These are phyloP conservation scores for Candida sithepensis DNA, from an alignment of 805 yeast genomes.

Conservation along the genomic window DNA sequence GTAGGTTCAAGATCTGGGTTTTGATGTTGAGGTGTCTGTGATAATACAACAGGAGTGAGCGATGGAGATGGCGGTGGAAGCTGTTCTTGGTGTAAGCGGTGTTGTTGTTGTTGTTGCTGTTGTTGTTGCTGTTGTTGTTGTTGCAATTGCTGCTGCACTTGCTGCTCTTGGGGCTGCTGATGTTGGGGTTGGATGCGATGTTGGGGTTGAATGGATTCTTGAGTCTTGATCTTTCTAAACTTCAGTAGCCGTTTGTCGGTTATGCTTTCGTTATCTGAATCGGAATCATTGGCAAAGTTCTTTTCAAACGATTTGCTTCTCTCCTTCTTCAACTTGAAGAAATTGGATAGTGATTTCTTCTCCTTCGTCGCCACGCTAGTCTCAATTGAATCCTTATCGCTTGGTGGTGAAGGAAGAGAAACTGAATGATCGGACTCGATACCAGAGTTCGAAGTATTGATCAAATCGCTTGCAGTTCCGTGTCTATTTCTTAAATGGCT, in stretches of 20 bases:
- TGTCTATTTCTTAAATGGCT: constrained; percentile 28
- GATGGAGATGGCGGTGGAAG: neutral
- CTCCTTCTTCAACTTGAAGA: constrained; percentile 27
- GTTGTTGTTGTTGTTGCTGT: neutral
- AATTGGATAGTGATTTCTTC: constrained; percentile 21
- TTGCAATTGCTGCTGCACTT: neutral
- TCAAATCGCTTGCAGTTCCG: constrained; percentile 20
- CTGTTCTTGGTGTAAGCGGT: neutral
- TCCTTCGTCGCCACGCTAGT: constrained; percentile 5
- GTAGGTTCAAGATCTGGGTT: neutral
- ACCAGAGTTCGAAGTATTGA: neutral
- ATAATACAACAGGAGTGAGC: neutral
- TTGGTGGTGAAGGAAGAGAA: constrained; percentile 11
- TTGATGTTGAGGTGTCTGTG: neutral
- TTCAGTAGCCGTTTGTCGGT: constrained; percentile 15
- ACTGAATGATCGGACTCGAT: constrained; percentile 1
- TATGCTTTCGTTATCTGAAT: constrained; percentile 22
- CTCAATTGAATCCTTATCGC: constrained; percentile 3
- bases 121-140: constrained; percentile 1
- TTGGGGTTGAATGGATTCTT: neutral
- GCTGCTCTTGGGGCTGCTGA: neutral
- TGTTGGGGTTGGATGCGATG: neutral
- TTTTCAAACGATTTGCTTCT: constrained; percentile 11
- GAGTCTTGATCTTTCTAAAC: constrained; percentile 5
- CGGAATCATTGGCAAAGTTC: constrained; percentile 11